A percentile compares a stretch with the other conserved stretches of the same genome.
phyloP scores from a whole-genome alignment of 148 eudicot species.

The Suaeda aralocaspica region DNA sequence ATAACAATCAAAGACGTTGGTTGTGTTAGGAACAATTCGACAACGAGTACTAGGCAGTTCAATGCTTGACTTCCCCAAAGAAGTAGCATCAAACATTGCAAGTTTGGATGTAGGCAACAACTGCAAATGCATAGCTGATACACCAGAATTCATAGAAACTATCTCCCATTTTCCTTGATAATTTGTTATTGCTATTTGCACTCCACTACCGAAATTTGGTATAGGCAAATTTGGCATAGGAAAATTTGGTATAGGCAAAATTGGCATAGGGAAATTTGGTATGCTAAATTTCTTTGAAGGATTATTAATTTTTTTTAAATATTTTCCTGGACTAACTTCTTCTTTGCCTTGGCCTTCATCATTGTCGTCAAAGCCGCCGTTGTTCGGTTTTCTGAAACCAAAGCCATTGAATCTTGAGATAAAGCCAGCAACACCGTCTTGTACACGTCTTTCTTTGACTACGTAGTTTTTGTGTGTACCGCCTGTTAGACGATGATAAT shows the following conservation, averaged over 20 bases:
- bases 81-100: constrained; percentile 57
- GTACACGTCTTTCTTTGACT: background rate
- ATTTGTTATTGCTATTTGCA: constrained; percentile 17
- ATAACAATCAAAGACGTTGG: constrained; percentile 41
- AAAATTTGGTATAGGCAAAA: too few relatives aligned
- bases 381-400: background rate
- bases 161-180: constrained; percentile 48
- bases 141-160: constrained; percentile 38
- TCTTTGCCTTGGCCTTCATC: background rate
- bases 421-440: background rate
- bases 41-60: constrained; percentile 23
- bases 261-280: too few relatives aligned
- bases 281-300: too few relatives aligned
- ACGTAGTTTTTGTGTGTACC: background rate
- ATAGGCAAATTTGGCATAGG: too few relatives aligned
- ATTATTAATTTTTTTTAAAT: background rate
- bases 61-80: constrained; percentile 49
- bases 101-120: constrained; percentile 62
- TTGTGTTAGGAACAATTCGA: constrained; percentile 21
- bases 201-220: too few relatives aligned
- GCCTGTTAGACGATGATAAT: background rate
- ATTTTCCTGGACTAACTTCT: background rate
- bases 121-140: constrained; percentile 86
- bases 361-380: too few relatives aligned
- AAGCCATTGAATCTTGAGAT: background rate